These are phyloP conservation scores for Pleurotus ostreatus DNA, from an alignment of 768 basidiomycete species.

Conservation along the genomic window DNA sequence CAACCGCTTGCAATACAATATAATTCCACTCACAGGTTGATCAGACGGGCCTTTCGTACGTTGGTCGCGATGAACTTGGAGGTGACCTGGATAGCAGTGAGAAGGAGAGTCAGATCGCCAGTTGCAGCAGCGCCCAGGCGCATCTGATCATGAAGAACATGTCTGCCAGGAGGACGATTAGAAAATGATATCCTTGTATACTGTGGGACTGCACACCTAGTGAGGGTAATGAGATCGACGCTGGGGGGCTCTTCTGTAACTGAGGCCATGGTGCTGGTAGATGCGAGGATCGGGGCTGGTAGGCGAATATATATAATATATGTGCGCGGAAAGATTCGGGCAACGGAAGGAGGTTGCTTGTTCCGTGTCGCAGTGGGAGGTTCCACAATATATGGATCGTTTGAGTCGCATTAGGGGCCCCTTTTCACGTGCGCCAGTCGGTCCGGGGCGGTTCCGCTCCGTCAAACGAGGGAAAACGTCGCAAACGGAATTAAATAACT, in stretches of 20 bases:
- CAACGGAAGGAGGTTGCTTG: constrained; percentile 8
- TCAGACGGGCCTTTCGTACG: constrained; percentile 93
- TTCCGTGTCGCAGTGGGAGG: constrained; percentile 6
- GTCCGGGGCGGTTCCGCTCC: not conserved
- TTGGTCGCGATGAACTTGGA: constrained; percentile 98
- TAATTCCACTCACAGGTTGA: constrained; percentile 76
- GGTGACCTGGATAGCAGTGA: constrained; percentile 93
- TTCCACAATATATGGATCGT: constrained; percentile 7
- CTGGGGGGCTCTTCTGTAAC: constrained; percentile 62
- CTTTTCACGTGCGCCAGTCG: constrained; percentile 7
- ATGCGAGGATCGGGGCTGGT: constrained; percentile 5
- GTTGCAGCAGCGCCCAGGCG: constrained; percentile 80
- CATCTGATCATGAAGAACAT: constrained; percentile 85
- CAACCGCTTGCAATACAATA: too few relatives aligned
- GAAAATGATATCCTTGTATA: constrained; percentile 2
- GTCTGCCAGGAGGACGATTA: constrained; percentile 38
- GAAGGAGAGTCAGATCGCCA: constrained; percentile 90
- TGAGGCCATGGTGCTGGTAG: constrained; percentile 7
- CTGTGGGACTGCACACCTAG: constrained; percentile 51
- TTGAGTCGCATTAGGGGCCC: not conserved
- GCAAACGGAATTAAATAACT: not conserved
- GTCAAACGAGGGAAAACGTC: too few relatives aligned
- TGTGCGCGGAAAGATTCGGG: constrained; percentile 7
- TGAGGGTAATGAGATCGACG: constrained; percentile 90
- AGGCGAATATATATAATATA: not conserved